phyloP scores from a whole-genome alignment of 225 moss, liverwort and hornwort species.

The Lunularia cruciata region DNA sequence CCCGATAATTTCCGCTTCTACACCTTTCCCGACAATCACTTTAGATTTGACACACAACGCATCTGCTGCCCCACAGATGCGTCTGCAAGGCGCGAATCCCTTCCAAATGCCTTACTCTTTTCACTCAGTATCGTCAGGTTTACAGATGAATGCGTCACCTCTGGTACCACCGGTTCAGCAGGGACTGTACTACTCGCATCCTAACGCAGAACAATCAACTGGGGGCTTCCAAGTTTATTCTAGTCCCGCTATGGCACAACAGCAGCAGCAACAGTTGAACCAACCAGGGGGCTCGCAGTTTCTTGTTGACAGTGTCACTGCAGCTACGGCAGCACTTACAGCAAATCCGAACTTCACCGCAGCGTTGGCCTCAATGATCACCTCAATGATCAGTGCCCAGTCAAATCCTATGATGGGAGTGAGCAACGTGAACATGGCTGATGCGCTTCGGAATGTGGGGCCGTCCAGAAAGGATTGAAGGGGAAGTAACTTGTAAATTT shows the following conservation, averaged over 20 bases:
- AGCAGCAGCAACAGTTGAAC: not conserved
- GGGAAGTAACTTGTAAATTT: too few relatives aligned
- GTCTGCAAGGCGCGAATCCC: not conserved
- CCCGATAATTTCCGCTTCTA: constrained; percentile 50
- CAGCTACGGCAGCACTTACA: constrained; percentile 74
- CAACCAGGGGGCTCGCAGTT: constrained; percentile 15
- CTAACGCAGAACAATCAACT: constrained; percentile 33
- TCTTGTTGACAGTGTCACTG: constrained; percentile 55
- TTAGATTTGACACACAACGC: constrained; percentile 50
- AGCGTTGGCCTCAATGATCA: constrained; percentile 68
- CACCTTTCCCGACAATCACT: constrained; percentile 60
- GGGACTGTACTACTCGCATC: not conserved
- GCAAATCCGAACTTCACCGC: constrained; percentile 70
- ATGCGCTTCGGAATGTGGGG: not conserved
- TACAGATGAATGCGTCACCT: constrained; percentile 3
- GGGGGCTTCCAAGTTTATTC: constrained; percentile 14
- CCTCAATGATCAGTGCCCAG: constrained; percentile 50
- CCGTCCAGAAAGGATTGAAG: constrained; percentile 6
- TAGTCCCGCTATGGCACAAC: not conserved
- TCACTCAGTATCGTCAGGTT: not conserved
- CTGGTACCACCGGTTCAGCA: not conserved
- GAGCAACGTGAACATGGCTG: not conserved
- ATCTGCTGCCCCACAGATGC: not conserved
- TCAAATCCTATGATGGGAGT: not conserved
- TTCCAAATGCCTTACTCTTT: constrained; percentile 13